Evolutionary conservation across 2,329 filamentous ascomycete genomes (phyloP), one percentile per base, ranked within the genome.

Genomic region (Escovopsis sp.): DNA sequence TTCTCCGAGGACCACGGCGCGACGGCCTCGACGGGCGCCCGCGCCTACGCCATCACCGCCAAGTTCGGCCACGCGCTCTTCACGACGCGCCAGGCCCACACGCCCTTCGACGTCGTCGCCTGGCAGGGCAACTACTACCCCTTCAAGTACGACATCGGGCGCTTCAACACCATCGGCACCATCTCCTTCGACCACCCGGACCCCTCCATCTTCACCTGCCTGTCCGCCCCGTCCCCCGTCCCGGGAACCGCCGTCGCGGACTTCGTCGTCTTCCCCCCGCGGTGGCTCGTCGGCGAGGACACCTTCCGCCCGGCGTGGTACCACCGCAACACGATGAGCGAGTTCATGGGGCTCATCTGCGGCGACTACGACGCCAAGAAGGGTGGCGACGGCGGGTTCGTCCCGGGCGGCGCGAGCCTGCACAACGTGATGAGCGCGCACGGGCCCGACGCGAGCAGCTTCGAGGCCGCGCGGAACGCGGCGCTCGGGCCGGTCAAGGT

Each of bases 81-180:
- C 56, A 56, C 60, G 15, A 73, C 76, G 10, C 60, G 50, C 30
- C 81, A 86, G 56, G 56, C 64, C 9, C 81, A 86, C 53, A 78
- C 75, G 0, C 81, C 81, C 0, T 88, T 86, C 46, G 80, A 88
- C 50, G 72, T 87, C 0, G 81, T 85, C 3, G 79, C 76, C 4
- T 87, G 81, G 80, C 81, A 87, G 50, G 82, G 82, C 30, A 81
- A 74, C 45, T 86, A 82, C 59, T 78, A 79, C 42, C 82, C 82
- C 0, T 85, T 76, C 64, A 88, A 87, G 55, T 88, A 87, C 57
- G 81, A 87, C 48, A 65, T 88, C 1, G 79, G 77, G 13, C 73
- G 79, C 16, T 87, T 85, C 63, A 80, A 76, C 53, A 73, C 72
- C 30, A 76, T 87, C 25, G 81, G 81, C 25, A 75, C 66, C 40